phyloP scores from a whole-genome alignment of 148 eudicot species.

The Simmondsia chinensis region DNA sequence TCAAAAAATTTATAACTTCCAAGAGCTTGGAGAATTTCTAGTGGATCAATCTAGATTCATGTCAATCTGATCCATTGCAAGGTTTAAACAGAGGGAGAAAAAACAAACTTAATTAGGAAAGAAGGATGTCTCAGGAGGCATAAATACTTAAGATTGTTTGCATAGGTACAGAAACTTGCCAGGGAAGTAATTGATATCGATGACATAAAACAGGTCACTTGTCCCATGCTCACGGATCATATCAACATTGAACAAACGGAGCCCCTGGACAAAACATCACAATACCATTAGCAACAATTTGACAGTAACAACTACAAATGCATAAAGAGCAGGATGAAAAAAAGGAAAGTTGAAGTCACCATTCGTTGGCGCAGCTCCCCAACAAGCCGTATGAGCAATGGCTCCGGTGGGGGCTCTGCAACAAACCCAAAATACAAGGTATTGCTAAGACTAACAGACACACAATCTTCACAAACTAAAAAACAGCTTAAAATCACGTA shows the following conservation, averaged over 20 bases:
- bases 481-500: no score
- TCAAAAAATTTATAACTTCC: no score
- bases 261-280: constrained; percentile 22
- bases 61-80: no score
- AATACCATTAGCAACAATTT: not conserved
- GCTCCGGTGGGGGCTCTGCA: constrained; percentile 36
- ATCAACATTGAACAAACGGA: constrained; percentile 39
- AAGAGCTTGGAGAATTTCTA: no score
- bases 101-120: not conserved
- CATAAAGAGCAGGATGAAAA: no score
- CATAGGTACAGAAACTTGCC: constrained; percentile 23
- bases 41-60: no score
- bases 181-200: constrained; percentile 48
- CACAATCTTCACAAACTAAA: not conserved
- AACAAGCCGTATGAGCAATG: constrained; percentile 27
- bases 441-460: not conserved
- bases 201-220: constrained; percentile 34
- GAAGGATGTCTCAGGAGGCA: not conserved
- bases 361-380: constrained; percentile 28
- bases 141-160: not conserved
- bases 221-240: constrained; percentile 40
- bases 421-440: not conserved
- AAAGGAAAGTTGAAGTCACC: constrained; percentile 10
- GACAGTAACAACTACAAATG: not conserved
- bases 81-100: not conserved